Evolutionary conservation across 208 protist species (phyloP).

Genomic region (Leishmania arabica): DNA sequence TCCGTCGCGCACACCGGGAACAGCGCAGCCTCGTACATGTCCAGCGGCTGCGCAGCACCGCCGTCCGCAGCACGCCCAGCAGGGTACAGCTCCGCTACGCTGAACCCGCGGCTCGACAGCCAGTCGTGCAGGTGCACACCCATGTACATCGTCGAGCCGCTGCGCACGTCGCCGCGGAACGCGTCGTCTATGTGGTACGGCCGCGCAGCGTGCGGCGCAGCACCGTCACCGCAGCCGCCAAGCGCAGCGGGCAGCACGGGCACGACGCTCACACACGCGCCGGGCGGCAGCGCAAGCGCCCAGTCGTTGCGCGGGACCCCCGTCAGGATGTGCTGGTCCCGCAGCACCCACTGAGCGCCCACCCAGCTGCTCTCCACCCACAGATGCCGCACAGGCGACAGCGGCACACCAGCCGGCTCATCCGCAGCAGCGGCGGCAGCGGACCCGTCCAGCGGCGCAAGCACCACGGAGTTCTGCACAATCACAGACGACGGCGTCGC

Average conservation of each 20-base stretch:
- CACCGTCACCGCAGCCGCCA: not conserved
- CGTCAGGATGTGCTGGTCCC: conserved; percentile 37
- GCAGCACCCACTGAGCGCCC: conserved; percentile 29
- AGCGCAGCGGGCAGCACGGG: conserved; percentile 16
- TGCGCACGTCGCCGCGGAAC: conserved; percentile 35
- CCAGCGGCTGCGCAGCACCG: conserved; percentile 2
- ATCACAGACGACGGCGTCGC: conserved; percentile 30
- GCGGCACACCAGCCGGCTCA: not conserved
- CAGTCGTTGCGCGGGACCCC: conserved; percentile 51
- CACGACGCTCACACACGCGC: conserved; percentile 41
- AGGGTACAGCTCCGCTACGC: conserved; percentile 25
- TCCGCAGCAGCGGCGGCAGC: conserved; percentile 6
- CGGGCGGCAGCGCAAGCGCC: conserved; percentile 32
- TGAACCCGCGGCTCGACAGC: conserved; percentile 30
- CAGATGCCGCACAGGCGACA: conserved; percentile 18
- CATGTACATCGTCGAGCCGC: conserved; percentile 35
- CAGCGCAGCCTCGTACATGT: conserved; percentile 37
- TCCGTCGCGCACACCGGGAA: conserved; percentile 38
- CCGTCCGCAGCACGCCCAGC: not conserved
- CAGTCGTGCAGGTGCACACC: conserved; percentile 31
- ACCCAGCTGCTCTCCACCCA: conserved; percentile 60
- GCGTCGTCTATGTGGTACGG: conserved; percentile 48
- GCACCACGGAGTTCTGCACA: conserved; percentile 30
- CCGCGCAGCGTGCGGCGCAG: conserved; percentile 26
- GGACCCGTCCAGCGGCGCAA: conserved; percentile 20